Percentiles rank a stretch among this genome's conserved stretches.
phyloP scores from a whole-genome alignment of 352 stramenopile genomes.

The Phytophthora aleatoria region DNA sequence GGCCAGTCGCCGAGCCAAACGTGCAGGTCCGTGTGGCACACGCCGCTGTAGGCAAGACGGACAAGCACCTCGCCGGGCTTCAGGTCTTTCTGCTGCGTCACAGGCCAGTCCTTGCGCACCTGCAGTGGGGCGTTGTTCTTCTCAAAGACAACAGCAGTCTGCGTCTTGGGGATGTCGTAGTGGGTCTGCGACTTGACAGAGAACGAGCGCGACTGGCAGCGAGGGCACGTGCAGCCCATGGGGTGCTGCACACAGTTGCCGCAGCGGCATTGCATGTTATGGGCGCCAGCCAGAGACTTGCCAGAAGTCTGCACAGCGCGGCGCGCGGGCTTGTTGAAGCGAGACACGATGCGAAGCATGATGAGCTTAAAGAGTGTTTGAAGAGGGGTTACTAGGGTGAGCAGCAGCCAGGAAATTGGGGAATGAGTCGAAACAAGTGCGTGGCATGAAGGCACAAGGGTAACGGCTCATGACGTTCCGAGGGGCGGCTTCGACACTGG shows the following conservation, averaged over 20 bases:
- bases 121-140: conserved; percentile 50
- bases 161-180: conserved; percentile 66
- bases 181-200: conserved; percentile 50
- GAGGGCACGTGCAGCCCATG: conserved; percentile 28
- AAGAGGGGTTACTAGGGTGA: conserved; percentile 19
- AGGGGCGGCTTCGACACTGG: conserved; percentile 14
- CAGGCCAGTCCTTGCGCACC: conserved; percentile 52
- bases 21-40: conserved; percentile 57
- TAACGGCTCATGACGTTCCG: conserved; percentile 2
- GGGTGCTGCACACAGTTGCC: conserved; percentile 37
- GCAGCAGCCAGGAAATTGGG: conserved; percentile 25
- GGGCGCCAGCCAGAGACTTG: conserved; percentile 29
- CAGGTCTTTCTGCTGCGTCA: conserved; percentile 47
- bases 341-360: conserved; percentile 39
- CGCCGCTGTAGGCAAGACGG: conserved; percentile 49
- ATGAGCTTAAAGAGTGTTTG: conserved; percentile 20
- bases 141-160: conserved; percentile 52
- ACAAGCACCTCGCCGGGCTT: conserved; percentile 55
- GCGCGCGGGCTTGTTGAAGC: conserved; percentile 36
- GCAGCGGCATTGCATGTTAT: conserved; percentile 39
- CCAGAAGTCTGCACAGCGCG: conserved; percentile 9
- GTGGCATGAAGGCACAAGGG: conserved; percentile 9
- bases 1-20: conserved; percentile 51
- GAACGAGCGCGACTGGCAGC: conserved; percentile 39
- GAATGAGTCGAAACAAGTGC: conserved; percentile 28